Evolutionary conservation across 2,329 filamentous ascomycete genomes (phyloP).

Genomic region (Celoporthe dispersa): DNA sequence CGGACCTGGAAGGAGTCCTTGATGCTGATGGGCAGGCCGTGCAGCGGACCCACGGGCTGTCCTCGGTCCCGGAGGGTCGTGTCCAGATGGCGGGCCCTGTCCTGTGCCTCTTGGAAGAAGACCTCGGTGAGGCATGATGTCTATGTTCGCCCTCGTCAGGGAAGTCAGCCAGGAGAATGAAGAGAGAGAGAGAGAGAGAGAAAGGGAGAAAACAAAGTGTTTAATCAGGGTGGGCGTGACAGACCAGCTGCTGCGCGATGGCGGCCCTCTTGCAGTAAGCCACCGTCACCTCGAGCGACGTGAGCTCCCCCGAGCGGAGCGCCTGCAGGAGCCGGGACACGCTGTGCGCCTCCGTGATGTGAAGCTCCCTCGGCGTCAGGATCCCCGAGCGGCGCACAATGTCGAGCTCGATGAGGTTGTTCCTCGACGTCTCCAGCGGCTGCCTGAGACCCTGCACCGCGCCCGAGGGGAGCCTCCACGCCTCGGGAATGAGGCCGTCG

Average conservation of each 20-base stretch:
- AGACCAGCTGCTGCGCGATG: slow-evolving; percentile 29
- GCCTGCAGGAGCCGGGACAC: slow-evolving; percentile 20
- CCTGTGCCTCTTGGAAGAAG: slow-evolving; percentile 25
- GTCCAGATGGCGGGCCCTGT: slow-evolving; percentile 25
- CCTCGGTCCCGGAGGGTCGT: slow-evolving; percentile 15
- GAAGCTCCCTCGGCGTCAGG: slow-evolving; percentile 26
- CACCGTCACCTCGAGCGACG: slow-evolving; percentile 27
- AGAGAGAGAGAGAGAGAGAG: neutral
- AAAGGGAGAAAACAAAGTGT: neutral
- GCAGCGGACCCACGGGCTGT: slow-evolving; percentile 22
- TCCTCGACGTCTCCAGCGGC: slow-evolving; percentile 24
- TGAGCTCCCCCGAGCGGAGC: slow-evolving; percentile 20
- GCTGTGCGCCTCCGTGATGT: slow-evolving; percentile 26
- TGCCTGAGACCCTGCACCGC: slow-evolving; percentile 14
- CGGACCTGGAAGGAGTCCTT: slow-evolving; percentile 29
- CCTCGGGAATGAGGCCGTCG: slow-evolving; percentile 19
- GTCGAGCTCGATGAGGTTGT: slow-evolving; percentile 26
- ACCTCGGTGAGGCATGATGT: slow-evolving; percentile 29
- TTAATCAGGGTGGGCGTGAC: no score
- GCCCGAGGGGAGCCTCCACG: slow-evolving; percentile 21
- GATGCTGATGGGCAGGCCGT: slow-evolving; percentile 28
- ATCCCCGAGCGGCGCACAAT: slow-evolving; percentile 21
- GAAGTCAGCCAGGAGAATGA: neutral
- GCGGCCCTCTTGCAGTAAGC: slow-evolving; percentile 30
- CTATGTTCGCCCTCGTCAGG: neutral